Conservation (phyloP, 768 basidiomycete species). For the Agaricus bisporus region DNA sequence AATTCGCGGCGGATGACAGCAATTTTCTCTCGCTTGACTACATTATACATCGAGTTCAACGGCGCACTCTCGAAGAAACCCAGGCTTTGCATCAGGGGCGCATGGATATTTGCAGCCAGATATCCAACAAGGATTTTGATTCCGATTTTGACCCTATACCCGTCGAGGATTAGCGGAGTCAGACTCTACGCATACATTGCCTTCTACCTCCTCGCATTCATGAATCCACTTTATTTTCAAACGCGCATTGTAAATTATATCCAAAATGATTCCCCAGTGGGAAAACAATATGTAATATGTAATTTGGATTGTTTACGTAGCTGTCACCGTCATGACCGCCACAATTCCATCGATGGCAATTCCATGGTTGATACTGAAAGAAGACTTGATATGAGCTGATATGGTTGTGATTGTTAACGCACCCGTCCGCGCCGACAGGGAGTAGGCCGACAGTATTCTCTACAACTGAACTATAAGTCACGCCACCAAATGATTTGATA, state of each 20-base stretch:
- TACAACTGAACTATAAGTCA: slow-evolving; percentile 40
- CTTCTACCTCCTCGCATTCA: not conserved
- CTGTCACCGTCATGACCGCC: slow-evolving; percentile 38
- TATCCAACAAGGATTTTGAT: slow-evolving; percentile 7
- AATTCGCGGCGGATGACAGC: slow-evolving; percentile 69
- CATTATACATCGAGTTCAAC: slow-evolving; percentile 58
- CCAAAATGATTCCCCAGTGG: too few relatives aligned
- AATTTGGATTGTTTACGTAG: not conserved
- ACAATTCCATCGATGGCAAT: slow-evolving; percentile 58
- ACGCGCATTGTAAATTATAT: not conserved
- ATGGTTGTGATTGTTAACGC: not conserved
- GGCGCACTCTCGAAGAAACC: slow-evolving; percentile 31
- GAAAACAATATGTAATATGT: too few relatives aligned
- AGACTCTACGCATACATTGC: not conserved
- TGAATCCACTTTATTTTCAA: not conserved
- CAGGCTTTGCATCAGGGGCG: slow-evolving; percentile 19
- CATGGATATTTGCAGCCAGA: slow-evolving; percentile 8
- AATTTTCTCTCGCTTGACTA: slow-evolving; percentile 80
- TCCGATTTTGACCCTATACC: slow-evolving; percentile 1
- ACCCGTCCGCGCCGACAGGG: slow-evolving; percentile 42
- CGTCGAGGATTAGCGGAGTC: not conserved
- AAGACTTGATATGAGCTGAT: not conserved
- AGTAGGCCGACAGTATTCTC: slow-evolving; percentile 49
- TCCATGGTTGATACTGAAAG: slow-evolving; percentile 35
- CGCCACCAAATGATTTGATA: slow-evolving; percentile 31